Conservation (phyloP, 176 grass and related monocot genomes). For the Zea luxurians region DNA sequence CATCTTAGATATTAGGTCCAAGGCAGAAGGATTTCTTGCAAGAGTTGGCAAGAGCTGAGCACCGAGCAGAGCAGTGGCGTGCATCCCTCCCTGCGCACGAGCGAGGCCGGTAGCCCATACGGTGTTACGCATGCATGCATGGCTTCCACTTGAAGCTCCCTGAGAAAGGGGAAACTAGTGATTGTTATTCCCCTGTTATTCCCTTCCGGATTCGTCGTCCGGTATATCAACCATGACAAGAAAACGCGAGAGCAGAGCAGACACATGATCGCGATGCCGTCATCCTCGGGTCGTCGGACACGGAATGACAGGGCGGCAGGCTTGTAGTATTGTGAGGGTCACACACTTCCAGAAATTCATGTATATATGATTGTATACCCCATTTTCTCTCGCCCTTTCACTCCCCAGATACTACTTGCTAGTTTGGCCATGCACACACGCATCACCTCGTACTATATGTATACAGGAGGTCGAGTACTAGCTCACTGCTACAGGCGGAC, state of each 20-base stretch:
- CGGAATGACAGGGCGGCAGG: neutral
- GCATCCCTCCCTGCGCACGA: neutral
- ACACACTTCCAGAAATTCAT: neutral
- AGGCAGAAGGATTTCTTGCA: neutral
- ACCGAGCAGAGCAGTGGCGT: neutral
- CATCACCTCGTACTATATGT: neutral
- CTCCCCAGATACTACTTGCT: too few relatives aligned
- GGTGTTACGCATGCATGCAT: conserved; percentile 6
- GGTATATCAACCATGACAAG: conserved; percentile 26
- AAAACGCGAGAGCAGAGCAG: conserved; percentile 18
- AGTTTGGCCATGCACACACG: too few relatives aligned
- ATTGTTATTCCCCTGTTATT: conserved; percentile 40
- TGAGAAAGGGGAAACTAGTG: neutral
- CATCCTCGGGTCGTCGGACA: neutral
- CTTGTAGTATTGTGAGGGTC: neutral
- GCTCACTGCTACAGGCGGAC: neutral
- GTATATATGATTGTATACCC: neutral
- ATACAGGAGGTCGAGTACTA: too few relatives aligned
- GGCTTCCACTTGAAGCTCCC: conserved; percentile 22
- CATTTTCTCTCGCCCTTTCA: neutral
- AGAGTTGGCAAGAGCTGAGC: conserved; percentile 7
- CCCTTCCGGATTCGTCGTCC: conserved; percentile 42
- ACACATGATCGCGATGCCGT: conserved; percentile 25
- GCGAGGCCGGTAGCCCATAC: neutral
- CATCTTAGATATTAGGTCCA: too few relatives aligned